A percentile compares a stretch with the other conserved stretches of the same genome.
phyloP scores from a whole-genome alignment of 2,329 filamentous ascomycete genomes.

The Myriosclerotinia curreyana region DNA sequence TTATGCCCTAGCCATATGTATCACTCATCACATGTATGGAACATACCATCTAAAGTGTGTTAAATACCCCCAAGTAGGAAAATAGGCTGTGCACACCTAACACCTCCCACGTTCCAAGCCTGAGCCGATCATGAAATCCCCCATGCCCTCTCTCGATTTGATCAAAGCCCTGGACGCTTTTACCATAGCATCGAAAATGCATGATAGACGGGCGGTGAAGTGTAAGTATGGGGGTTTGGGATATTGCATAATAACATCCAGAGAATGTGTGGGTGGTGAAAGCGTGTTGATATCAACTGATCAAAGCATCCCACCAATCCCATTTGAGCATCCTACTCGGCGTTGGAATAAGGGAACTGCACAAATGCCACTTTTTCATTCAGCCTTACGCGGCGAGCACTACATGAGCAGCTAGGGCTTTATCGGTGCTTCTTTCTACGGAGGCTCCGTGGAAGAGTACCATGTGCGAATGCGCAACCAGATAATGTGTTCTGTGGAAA shows the following conservation, averaged over 20 bases:
- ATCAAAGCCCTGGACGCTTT: conserved; percentile 14
- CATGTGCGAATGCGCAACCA: neutral
- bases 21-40: neutral
- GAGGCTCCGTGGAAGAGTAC: conserved; percentile 1
- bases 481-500: neutral
- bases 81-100: neutral
- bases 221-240: conserved; percentile 9
- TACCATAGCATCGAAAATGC: neutral
- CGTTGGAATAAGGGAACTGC: conserved; percentile 1
- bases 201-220: conserved; percentile 16
- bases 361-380: neutral
- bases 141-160: neutral
- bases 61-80: conserved; percentile 12
- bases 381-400: conserved; percentile 14
- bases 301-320: conserved; percentile 11
- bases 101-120: neutral
- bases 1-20: conserved; percentile 1
- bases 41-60: neutral
- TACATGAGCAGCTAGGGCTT: neutral
- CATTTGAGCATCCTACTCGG: conserved; percentile 3
- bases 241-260: conserved; percentile 10
- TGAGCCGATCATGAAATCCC: neutral
- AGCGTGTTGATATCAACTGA: conserved; percentile 5
- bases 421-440: conserved; percentile 7
- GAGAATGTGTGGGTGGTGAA: conserved; percentile 9